phyloP scores from a whole-genome alignment of 176 grass and related monocot genomes.

The Avena atlantica region DNA sequence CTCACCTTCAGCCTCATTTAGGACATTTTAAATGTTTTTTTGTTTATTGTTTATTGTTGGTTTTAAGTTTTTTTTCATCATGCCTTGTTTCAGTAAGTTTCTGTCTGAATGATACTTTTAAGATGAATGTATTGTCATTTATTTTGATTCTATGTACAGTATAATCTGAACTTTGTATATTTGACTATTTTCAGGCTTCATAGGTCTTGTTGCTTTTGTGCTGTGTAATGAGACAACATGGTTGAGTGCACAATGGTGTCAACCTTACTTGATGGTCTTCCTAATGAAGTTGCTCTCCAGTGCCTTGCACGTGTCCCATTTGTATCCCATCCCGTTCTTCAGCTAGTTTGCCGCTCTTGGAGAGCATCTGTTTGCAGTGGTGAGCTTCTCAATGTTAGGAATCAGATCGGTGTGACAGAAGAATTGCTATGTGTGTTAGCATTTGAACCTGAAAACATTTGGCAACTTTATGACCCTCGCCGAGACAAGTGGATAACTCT shows the following conservation, averaged over 20 bases:
- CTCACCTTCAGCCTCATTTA: too few species aligned
- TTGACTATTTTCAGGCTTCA: constrained; percentile 54
- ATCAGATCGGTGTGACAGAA: constrained; percentile 66
- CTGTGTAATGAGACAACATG: constrained; percentile 29
- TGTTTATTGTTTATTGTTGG: too few species aligned
- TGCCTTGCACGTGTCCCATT: constrained; percentile 92
- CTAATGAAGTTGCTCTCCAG: constrained; percentile 90
- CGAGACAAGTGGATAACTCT: constrained; percentile 90
- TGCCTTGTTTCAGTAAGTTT: not conserved
- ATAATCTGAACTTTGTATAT: constrained; percentile 40
- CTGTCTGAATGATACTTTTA: constrained; percentile 16
- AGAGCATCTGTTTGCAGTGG: constrained; percentile 58
- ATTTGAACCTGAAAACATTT: constrained; percentile 96
- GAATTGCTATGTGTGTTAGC: constrained; percentile 88
- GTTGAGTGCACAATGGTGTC: constrained; percentile 50
- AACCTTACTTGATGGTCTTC: constrained; percentile 80
- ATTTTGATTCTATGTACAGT: constrained; percentile 25
- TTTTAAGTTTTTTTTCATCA: constrained; percentile 27
- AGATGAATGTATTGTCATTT: constrained; percentile 24
- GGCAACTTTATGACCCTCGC: constrained; percentile 95
- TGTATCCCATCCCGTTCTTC: constrained; percentile 71
- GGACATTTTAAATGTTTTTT: too few species aligned
- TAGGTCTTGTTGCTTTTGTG: constrained; percentile 24
- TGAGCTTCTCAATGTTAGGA: constrained; percentile 65
- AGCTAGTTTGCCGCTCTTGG: constrained; percentile 87